Evolutionary conservation across 1,284 basidiomycete species (phyloP), one percentile per base, ranked within the genome.

Genomic region (Leccinum pallidistipes): DNA sequence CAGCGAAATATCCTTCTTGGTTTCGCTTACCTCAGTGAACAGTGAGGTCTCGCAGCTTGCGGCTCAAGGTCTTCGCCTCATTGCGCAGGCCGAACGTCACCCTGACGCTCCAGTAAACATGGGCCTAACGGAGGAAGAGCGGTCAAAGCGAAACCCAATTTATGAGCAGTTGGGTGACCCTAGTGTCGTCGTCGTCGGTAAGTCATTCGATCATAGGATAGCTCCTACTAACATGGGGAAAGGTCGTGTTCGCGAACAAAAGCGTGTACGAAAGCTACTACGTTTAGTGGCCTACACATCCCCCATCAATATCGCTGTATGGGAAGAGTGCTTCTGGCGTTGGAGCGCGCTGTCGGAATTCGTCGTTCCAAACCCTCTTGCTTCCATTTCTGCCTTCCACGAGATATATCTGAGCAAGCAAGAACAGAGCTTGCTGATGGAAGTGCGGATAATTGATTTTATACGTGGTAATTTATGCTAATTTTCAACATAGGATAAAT

Each of bases 161-260:
- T 92, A 91, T 65, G 89, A 91, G 58, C 86, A 90, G 66, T 76
- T 93, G 16, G 91, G 91, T 12, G 90, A 91, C 70, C 88, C 88
- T 1, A 84, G 84, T 58, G 79, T 88, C 9, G 74, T 86, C 38
- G 77, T 90, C 38, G 82, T 90, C 58, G 91, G 90, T 90, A 63
- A 57, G 86, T 79, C 27, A 31, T 36, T 1, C n/a, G 3, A 53
- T 40, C 10, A 11, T 5, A 43, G 16, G 27, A 18, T 34, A 36
- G 10, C 12, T 10, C 31, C 5, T 31, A 51, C 47, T 71, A 34
- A 71, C 21, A 50, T 24, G 16, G 18, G 16, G 47, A 40, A 62
- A 79, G 81, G 92, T 43, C 88, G 92, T 27, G 80, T 91, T 45
- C 87, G 85, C 7, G 87, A 92, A 71, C 92, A 95, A 77, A 94